phyloP scores from a whole-genome alignment of 805 yeast species.

The Sungouiozyma ichnusensis region DNA sequence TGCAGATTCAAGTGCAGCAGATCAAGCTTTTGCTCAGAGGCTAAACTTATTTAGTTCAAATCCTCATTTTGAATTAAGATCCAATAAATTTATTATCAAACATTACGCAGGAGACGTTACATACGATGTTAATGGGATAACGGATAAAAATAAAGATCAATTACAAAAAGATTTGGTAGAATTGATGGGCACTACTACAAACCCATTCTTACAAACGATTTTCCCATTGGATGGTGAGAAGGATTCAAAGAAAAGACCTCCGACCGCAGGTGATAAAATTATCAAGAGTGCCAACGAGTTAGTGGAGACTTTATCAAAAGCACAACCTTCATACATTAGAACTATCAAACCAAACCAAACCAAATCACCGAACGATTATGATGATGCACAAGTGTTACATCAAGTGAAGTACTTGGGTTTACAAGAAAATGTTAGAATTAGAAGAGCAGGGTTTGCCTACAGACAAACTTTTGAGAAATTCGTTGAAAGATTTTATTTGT shows the following conservation, averaged over 20 bases:
- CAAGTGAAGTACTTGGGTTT: constrained; percentile 93
- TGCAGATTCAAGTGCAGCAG: constrained; percentile 94
- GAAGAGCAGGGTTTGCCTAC: constrained; percentile 98
- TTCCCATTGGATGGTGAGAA: constrained; percentile 60
- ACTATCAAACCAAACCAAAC: constrained; percentile 96
- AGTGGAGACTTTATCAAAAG: constrained; percentile 77
- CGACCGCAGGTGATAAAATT: constrained; percentile 93
- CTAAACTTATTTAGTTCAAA: constrained; percentile 72
- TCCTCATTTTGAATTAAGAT: constrained; percentile 82
- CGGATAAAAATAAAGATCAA: constrained; percentile 94
- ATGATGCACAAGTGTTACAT: constrained; percentile 80
- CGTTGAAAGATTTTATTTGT: constrained; percentile 82
- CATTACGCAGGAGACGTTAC: constrained; percentile 99
- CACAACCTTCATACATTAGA: constrained; percentile 94
- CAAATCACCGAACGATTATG: constrained; percentile 82
- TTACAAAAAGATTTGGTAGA: constrained; percentile 81
- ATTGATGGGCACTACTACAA: constrained; percentile 59
- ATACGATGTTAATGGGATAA: constrained; percentile 80
- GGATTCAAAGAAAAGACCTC: constrained; percentile 73
- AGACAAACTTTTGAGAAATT: constrained; percentile 94
- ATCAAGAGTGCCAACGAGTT: constrained; percentile 82
- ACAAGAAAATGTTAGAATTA: constrained; percentile 91
- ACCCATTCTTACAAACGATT: constrained; percentile 46
- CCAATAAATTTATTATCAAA: constrained; percentile 76
- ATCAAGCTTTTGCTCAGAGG: constrained; percentile 89